A percentile compares a stretch with the other conserved stretches of the same genome.
phyloP scores from a whole-genome alignment of 2,329 filamentous ascomycete genomes.

The Arachnomyces sp. region DNA sequence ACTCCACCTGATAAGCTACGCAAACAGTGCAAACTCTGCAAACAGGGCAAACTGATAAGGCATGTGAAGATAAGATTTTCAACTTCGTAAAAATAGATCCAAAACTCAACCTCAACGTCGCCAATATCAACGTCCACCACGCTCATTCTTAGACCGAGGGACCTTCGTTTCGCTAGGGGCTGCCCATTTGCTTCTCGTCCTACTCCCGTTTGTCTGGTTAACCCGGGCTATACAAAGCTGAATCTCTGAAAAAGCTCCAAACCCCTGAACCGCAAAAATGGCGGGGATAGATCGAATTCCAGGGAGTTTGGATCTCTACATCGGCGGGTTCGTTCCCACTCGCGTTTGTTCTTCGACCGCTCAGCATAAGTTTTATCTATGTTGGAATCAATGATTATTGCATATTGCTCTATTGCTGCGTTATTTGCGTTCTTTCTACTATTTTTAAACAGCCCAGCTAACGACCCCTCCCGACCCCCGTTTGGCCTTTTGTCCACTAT shows the following conservation, averaged over 20 bases:
- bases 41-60: not conserved
- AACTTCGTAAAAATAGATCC: not conserved
- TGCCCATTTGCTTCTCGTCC: constrained; percentile 5
- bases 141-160: too few relatives aligned
- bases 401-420: too few relatives aligned
- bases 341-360: constrained; percentile 5
- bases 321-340: constrained; percentile 57
- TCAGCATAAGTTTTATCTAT: not conserved
- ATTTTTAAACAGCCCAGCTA: constrained; percentile 6
- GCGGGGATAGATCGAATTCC: constrained; percentile 54
- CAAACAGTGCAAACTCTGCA: too few relatives aligned
- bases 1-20: too few relatives aligned
- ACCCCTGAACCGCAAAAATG: constrained; percentile 16
- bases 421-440: constrained; percentile 5
- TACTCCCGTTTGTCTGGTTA: too few relatives aligned
- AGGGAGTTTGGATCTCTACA: constrained; percentile 59
- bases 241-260: too few relatives aligned
- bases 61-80: not conserved
- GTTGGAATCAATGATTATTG: too few relatives aligned
- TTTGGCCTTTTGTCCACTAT: constrained; percentile 6
- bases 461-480: not conserved
- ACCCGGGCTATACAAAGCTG: constrained; percentile 11
- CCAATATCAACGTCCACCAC: too few relatives aligned
- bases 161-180: constrained; percentile 7
- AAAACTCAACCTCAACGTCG: too few relatives aligned